Conservation (phyloP, 164 flowering plant species). For the Piper longum region DNA sequence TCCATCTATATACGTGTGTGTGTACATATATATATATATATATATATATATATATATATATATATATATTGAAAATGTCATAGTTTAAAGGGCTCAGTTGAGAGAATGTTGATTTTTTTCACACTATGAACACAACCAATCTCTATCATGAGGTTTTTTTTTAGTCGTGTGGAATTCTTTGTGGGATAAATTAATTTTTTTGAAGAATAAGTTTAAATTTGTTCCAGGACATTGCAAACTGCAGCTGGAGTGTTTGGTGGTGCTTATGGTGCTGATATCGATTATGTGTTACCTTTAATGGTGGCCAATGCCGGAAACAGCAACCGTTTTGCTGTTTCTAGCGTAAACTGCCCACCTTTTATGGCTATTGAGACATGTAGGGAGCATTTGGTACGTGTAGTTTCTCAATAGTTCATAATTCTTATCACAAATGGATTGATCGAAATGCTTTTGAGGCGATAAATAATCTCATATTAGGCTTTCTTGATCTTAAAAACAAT, state of each 20-base stretch:
- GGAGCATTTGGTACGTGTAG: constrained; percentile 66
- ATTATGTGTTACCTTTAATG: constrained; percentile 58
- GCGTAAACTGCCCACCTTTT: constrained; percentile 67
- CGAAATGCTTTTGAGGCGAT: not conserved
- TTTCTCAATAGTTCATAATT: not conserved
- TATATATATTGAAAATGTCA: too few species aligned
- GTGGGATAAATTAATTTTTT: not conserved
- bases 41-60: too few species aligned
- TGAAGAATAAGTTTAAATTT: not conserved
- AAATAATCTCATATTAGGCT: too few species aligned
- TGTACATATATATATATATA: too few species aligned
- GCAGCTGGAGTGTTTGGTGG: constrained; percentile 98
- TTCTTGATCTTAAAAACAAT: too few species aligned
- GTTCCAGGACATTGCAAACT: constrained; percentile 84
- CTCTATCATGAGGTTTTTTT: not conserved
- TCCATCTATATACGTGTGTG: too few species aligned
- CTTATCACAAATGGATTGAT: not conserved
- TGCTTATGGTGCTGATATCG: constrained; percentile 40
- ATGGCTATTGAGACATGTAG: constrained; percentile 79
- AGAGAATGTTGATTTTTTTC: too few species aligned
- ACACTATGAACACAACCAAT: not conserved
- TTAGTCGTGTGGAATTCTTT: not conserved
- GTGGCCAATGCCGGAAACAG: constrained; percentile 69
- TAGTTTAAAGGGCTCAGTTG: too few species aligned
- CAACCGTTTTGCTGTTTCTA: constrained; percentile 56